phyloP scores from a whole-genome alignment of 768 basidiomycete genomes.

The Leccinum barrowsii region DNA sequence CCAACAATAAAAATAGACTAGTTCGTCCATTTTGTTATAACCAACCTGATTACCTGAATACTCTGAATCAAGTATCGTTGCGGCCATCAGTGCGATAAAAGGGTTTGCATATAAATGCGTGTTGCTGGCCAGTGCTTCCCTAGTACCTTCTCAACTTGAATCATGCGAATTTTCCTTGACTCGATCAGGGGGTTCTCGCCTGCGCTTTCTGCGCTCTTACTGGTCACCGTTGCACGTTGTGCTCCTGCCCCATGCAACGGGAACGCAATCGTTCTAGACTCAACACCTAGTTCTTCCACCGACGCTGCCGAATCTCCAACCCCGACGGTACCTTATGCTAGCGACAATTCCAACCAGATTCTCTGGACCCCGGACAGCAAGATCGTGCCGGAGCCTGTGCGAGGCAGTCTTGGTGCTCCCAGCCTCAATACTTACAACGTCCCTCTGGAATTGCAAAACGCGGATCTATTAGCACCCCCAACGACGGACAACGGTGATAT shows the following conservation, averaged over 20 bases:
- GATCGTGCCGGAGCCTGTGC: slow-evolving; percentile 37
- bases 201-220: slow-evolving; percentile 2
- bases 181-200: slow-evolving; percentile 6
- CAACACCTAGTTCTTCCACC: not conserved
- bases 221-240: slow-evolving; percentile 1
- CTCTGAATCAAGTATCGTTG: not conserved
- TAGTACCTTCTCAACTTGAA: not conserved
- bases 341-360: slow-evolving; percentile 40
- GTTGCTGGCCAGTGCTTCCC: not conserved
- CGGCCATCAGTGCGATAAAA: not conserved
- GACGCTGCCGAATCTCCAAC: slow-evolving; percentile 28
- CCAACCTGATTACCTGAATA: not conserved
- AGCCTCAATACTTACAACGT: slow-evolving; percentile 56
- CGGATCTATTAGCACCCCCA: slow-evolving; percentile 55
- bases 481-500: slow-evolving; percentile 55
- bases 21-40: not conserved
- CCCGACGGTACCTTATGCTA: slow-evolving; percentile 41
- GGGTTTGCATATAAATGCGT: not conserved
- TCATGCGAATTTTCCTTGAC: not conserved
- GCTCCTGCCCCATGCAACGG: not conserved
- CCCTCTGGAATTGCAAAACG: slow-evolving; percentile 50
- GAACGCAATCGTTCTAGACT: not conserved
- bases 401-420: slow-evolving; percentile 40
- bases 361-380: slow-evolving; percentile 33
- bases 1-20: not conserved